A percentile compares a stretch with the other conserved stretches of the same genome.
These are phyloP conservation scores for Leishmania amazonensis DNA, from an alignment of 208 protist genomes.

Conservation along the genomic window DNA sequence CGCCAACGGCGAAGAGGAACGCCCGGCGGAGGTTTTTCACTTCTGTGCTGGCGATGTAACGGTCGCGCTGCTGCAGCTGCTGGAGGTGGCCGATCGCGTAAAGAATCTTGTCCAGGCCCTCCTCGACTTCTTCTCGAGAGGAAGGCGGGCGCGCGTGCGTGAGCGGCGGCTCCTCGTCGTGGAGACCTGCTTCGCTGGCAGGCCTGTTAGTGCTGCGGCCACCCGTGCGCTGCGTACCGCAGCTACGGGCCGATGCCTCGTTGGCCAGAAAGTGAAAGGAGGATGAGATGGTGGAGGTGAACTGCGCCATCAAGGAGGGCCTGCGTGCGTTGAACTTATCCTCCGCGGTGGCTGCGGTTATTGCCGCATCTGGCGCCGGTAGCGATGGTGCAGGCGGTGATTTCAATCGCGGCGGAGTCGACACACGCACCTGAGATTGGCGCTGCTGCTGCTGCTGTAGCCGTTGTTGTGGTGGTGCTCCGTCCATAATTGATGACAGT, in stretches of 20 bases:
- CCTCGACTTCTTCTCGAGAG: slow-evolving; percentile 51
- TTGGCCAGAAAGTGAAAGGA: slow-evolving; percentile 19
- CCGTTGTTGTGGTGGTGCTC: neutral
- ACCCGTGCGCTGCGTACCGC: neutral
- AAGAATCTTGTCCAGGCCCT: slow-evolving; percentile 58
- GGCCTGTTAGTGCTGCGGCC: slow-evolving; percentile 10
- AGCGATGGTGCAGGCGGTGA: neutral
- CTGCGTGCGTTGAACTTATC: neutral
- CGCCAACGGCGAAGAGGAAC: slow-evolving; percentile 50
- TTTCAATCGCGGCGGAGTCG: neutral
- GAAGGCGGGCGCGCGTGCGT: slow-evolving; percentile 22
- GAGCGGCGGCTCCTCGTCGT: slow-evolving; percentile 12
- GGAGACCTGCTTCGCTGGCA: slow-evolving; percentile 8
- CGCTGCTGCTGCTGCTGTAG: neutral
- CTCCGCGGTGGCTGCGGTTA: neutral
- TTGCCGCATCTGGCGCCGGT: neutral
- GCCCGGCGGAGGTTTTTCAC: slow-evolving; percentile 58
- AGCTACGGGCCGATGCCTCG: slow-evolving; percentile 13
- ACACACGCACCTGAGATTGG: neutral
- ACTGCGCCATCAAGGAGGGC: slow-evolving; percentile 13
- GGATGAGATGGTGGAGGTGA: slow-evolving; percentile 29
- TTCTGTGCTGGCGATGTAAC: slow-evolving; percentile 52
- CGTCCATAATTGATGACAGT: neutral
- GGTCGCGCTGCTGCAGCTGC: slow-evolving; percentile 37
- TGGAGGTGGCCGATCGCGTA: slow-evolving; percentile 48